Evolutionary conservation across 2,329 filamentous ascomycete genomes (phyloP).

Genomic region (Exophiala oligosperma): DNA sequence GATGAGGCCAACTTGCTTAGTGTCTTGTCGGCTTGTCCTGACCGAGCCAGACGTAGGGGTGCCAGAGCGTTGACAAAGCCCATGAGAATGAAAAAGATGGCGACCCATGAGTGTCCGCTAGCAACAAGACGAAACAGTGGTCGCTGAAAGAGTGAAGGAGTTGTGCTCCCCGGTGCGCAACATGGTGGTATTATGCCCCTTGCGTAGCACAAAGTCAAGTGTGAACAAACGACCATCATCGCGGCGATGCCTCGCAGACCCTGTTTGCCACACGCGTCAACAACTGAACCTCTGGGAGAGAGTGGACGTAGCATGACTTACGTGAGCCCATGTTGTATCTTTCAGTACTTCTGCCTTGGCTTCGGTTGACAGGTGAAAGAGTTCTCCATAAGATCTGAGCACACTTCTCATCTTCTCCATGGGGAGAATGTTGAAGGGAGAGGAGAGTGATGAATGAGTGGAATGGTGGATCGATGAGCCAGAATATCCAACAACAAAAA

Average conservation of each 20-base stretch:
- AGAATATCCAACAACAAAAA: not conserved
- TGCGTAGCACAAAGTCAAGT: conserved; percentile 55
- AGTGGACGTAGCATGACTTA: conserved; percentile 10
- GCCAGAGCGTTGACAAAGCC: conserved; percentile 66
- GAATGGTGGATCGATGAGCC: not conserved
- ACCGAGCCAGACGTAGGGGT: conserved; percentile 56
- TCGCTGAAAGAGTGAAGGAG: conserved; percentile 55
- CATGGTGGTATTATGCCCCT: conserved; percentile 51
- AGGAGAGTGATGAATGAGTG: not conserved
- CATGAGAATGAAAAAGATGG: conserved; percentile 66
- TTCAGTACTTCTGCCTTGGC: conserved; percentile 25
- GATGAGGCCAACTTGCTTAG: conserved; percentile 57
- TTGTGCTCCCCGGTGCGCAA: conserved; percentile 32
- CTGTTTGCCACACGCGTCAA: conserved; percentile 35
- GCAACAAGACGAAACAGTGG: conserved; percentile 60
- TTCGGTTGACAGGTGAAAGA: conserved; percentile 13
- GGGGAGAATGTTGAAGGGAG: not conserved
- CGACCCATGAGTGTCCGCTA: conserved; percentile 64
- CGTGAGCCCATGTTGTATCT: conserved; percentile 32
- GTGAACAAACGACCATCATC: conserved; percentile 56
- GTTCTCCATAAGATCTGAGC: not conserved
- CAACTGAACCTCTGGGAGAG: not conserved
- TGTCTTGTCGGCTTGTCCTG: conserved; percentile 55
- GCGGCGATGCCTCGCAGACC: conserved; percentile 59
- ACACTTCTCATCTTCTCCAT: conserved; percentile 10